Evolutionary conservation across 2,329 filamentous ascomycete species (phyloP), one percentile per base, ranked within the genome.

Genomic region (Sclerotinia nivalis): DNA sequence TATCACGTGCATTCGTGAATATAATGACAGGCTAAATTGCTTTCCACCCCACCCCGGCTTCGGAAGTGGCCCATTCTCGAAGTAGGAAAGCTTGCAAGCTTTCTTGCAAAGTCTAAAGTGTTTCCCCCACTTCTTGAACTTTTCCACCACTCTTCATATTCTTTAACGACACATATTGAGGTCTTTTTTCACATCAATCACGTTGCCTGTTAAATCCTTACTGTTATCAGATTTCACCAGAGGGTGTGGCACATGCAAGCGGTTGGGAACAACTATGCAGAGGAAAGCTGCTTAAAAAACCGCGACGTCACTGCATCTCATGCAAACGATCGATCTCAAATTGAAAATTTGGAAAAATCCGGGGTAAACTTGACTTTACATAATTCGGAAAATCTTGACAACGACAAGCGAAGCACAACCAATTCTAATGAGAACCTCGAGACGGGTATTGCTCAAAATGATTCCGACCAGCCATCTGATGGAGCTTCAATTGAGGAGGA

Each of bases 401-500:
- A 49, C 45, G 25, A 58, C 15, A 28, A 25, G 12, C 25, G 8
- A 34, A 37, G 2, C 10, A 18, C 61, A 13, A 65, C n/a, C 2
- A 6, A 61, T 50, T 9, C 13, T 6, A 40, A 66, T 15, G 22
- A 34, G 1, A 52, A 66, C 22, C 68, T 66, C 28, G 73, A 70
- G 61, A 74, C 71, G 31, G 71, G 71, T 1, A n/a, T 73, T 34
- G 40, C 68, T 22, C 58, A 58, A 28, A n/a, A 67, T 45, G 70
- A 60, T 25, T 28, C 66, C 47, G 49, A 34, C 22, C 61, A 56
- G n/a, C 71, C 72, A 15, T 72, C 72, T 37, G 73, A 72, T 49
- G 56, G 68, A 12, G 66, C 70, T 15, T 72, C 71, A n/a, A 25
- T 73, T 52, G 66, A 43, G 5, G 59, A 70, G 4, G 76, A 74